Conservation (phyloP, 2,329 filamentous ascomycete genomes). For the Colletotrichum orbiculare region DNA sequence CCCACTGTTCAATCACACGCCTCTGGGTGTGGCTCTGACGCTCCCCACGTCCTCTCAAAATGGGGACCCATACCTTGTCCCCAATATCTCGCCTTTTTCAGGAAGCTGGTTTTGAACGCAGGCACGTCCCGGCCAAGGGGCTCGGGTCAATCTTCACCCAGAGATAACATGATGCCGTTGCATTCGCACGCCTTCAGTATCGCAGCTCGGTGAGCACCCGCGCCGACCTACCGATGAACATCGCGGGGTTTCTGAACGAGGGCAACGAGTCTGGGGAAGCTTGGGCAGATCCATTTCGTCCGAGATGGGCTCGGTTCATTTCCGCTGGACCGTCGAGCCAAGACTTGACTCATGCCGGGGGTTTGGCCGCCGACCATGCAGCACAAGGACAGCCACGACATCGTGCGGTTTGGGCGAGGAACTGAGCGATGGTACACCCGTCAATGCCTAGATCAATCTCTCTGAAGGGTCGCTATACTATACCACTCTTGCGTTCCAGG, state of each 20-base stretch:
- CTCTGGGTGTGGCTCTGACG: constrained; percentile 25
- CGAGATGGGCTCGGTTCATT: constrained; percentile 34
- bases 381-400: not conserved
- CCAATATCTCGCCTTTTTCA: constrained; percentile 23
- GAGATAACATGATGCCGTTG: constrained; percentile 18
- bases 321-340: constrained; percentile 27
- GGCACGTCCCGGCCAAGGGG: constrained; percentile 25
- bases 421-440: constrained; percentile 25
- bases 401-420: constrained; percentile 12
- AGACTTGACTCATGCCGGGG: constrained; percentile 25
- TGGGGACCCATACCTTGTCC: constrained; percentile 21
- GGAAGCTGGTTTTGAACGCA: constrained; percentile 35
- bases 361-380: constrained; percentile 19
- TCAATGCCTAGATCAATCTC: constrained; percentile 11
- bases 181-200: not conserved
- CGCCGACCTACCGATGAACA: constrained; percentile 16
- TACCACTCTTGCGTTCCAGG: no score
- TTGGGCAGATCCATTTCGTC: constrained; percentile 32
- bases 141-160: constrained; percentile 35
- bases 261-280: constrained; percentile 35
- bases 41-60: constrained; percentile 26
- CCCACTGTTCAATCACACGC: constrained; percentile 15
- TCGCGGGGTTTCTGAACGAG: constrained; percentile 28
- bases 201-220: constrained; percentile 18
- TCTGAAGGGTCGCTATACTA: no score